Conservation (phyloP, 1,284 basidiomycete species). For the Pascua sp. region DNA sequence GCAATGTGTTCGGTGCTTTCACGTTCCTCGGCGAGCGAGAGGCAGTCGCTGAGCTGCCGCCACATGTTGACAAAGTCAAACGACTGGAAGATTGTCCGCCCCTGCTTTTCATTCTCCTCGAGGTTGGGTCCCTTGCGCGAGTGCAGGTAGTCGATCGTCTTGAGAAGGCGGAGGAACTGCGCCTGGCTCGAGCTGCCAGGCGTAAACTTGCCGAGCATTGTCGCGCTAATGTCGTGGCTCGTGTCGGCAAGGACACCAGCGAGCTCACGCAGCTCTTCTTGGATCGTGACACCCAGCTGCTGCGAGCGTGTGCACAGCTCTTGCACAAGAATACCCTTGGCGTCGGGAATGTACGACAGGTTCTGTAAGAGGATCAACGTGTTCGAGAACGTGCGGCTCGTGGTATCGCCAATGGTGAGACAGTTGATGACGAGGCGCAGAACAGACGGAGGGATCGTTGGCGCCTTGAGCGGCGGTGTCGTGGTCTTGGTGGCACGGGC, state of each 20-base stretch:
- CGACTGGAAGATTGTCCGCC: slow-evolving; percentile 77
- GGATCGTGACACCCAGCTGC: slow-evolving; percentile 71
- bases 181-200: slow-evolving; percentile 88
- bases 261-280: slow-evolving; percentile 72
- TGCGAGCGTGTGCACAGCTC: slow-evolving; percentile 81
- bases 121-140: slow-evolving; percentile 54
- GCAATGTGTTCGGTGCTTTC: slow-evolving; percentile 79
- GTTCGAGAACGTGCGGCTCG: slow-evolving; percentile 88
- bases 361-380: slow-evolving; percentile 85
- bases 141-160: slow-evolving; percentile 95
- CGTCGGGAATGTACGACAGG: slow-evolving; percentile 78
- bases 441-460: slow-evolving; percentile 73
- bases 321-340: slow-evolving; percentile 77
- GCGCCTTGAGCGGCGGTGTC: slow-evolving; percentile 52
- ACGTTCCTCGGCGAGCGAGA: slow-evolving; percentile 74
- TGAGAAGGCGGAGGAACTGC: slow-evolving; percentile 84
- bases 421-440: slow-evolving; percentile 89
- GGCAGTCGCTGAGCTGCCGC: slow-evolving; percentile 77
- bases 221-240: slow-evolving; percentile 59
- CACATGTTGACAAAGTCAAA: slow-evolving; percentile 84
- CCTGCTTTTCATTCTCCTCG: slow-evolving; percentile 62
- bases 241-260: slow-evolving; percentile 59
- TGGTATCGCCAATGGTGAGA: slow-evolving; percentile 88
- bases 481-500: background rate
- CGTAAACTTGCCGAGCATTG: slow-evolving; percentile 73